These are phyloP conservation scores for Musa balbisiana DNA, from an alignment of 202 grass and related monocot genomes.

Conservation along the genomic window DNA sequence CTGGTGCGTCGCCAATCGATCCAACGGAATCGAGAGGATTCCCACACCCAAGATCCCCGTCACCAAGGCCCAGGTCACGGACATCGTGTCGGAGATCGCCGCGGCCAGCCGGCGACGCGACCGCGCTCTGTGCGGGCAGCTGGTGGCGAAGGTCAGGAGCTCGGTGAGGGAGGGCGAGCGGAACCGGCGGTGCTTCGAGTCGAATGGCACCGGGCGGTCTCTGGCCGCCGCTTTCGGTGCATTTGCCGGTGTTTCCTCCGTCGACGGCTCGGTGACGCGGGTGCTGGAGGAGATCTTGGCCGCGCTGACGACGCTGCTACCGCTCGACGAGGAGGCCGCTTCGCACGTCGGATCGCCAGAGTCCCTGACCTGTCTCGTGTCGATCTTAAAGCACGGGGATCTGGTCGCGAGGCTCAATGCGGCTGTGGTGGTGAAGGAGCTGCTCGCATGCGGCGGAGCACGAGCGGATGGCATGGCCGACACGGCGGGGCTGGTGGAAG, in stretches of 20 bases:
- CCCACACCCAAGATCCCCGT: slow-evolving; percentile 85
- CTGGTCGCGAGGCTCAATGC: slow-evolving; percentile 52
- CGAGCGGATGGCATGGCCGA: slow-evolving; percentile 6
- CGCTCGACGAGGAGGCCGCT: slow-evolving; percentile 47
- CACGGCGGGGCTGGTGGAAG: slow-evolving; percentile 39
- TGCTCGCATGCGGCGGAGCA: slow-evolving; percentile 27
- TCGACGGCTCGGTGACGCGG: neutral
- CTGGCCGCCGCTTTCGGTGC: slow-evolving; percentile 46
- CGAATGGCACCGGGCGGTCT: slow-evolving; percentile 35
- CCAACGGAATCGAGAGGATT: slow-evolving; percentile 61
- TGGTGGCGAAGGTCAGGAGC: slow-evolving; percentile 28
- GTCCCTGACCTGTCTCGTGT: slow-evolving; percentile 32
- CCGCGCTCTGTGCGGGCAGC: slow-evolving; percentile 15
- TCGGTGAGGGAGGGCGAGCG: slow-evolving; percentile 53
- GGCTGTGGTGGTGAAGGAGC: slow-evolving; percentile 47
- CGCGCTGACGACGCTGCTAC: slow-evolving; percentile 45
- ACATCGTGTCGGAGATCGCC: slow-evolving; percentile 54
- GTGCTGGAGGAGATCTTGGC: slow-evolving; percentile 43
- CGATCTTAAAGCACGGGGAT: slow-evolving; percentile 40
- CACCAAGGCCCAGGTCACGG: slow-evolving; percentile 40
- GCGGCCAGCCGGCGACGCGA: slow-evolving; percentile 18
- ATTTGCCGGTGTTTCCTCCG: slow-evolving; percentile 1
- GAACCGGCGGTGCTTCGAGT: slow-evolving; percentile 52
- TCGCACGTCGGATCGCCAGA: slow-evolving; percentile 21
- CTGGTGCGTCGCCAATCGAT: slow-evolving; percentile 70